phyloP scores from a whole-genome alignment of 495 filamentous ascomycete genomes.

The Neohortaea acidophila region DNA sequence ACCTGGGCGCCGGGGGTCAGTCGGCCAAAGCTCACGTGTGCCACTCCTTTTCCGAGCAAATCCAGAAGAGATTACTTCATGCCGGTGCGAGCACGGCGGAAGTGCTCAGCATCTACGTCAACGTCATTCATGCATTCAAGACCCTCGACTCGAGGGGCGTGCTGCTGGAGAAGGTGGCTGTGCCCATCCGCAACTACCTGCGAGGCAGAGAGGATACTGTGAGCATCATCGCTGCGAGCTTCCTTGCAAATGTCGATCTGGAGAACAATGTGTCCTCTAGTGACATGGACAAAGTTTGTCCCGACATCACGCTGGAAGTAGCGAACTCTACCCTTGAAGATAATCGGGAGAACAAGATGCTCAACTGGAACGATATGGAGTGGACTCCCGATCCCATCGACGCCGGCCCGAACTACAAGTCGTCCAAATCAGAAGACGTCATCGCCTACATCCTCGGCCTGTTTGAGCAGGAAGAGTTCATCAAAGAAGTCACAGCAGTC shows the following conservation, averaged over 20 bases:
- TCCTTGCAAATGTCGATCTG: conserved; percentile 53
- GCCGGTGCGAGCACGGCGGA: conserved; percentile 78
- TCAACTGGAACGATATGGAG: conserved; percentile 78
- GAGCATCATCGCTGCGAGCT: conserved; percentile 67
- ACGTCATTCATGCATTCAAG: conserved; percentile 78
- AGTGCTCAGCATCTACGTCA: conserved; percentile 81
- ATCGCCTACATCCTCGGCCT: conserved; percentile 77
- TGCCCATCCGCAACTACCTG: conserved; percentile 70
- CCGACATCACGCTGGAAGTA: conserved; percentile 64
- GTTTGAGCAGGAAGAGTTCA: conserved; percentile 79
- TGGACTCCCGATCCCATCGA: conserved; percentile 91
- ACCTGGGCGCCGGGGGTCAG: conserved; percentile 40
- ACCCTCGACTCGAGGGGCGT: conserved; percentile 85
- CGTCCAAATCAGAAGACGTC: conserved; percentile 79
- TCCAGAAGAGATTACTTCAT: conserved; percentile 65
- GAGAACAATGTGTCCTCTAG: conserved; percentile 21
- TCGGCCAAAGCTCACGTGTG: conserved; percentile 48
- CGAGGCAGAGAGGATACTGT: conserved; percentile 90
- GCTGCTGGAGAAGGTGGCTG: conserved; percentile 69
- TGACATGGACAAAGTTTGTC: conserved; percentile 39
- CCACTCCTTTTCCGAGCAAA: conserved; percentile 47
- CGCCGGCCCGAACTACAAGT: conserved; percentile 78
- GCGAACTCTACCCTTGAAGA: conserved; percentile 5
- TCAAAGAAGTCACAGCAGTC: conserved; percentile 79
- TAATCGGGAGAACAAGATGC: conserved; percentile 42